Base-by-base conservation (phyloP, 306 rosid genomes). In the Senna siamea region DNA sequence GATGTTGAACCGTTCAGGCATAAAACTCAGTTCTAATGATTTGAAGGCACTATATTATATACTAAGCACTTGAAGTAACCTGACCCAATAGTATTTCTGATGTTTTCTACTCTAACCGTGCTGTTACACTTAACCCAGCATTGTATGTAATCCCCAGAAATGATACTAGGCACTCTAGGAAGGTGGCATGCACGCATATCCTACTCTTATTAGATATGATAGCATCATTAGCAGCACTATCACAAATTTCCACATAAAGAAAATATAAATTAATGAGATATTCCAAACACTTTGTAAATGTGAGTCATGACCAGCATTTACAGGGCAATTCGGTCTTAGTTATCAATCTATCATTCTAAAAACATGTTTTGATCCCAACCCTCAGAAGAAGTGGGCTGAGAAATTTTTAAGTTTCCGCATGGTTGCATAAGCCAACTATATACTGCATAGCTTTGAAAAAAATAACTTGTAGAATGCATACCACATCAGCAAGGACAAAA, bases 401-500 rank as follows among this genome's bases (percentile, higher is more conserved):
- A n/a, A n/a, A n/a, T n/a, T n/a, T n/a, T n/a, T n/a, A n/a, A n/a
- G n/a, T n/a, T n/a, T n/a, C n/a, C 3, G 30, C 30, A 26, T 26
- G 22, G 12, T 54, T 51, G 30, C 53, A 11, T 19, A 18, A 47
- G 17, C 32, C 53, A 48, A 51, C 30, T 9, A 71, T 48, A 66
- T 23, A 66, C 56, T 32, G 43, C 5, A 50, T 41, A 35, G 28
- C 41, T 32, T 59, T 28, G 13, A 11, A 4, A 4, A 46, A 46
- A 1, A 23, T 44, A 61, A 66, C 19, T 66, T 56, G 58, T 46
- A 61, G 35, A 68, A 37, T 59, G 46, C 90, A 51, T 91, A 93
- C 98, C 96, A 93, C 98, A 80, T 93, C 93, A 10, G 98, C 98
- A 78, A 93, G 87, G 62, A 93, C 98, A 81, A 91, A 81, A 78